Evolutionary conservation across 805 yeast species (phyloP).

Genomic region (Phaffomyces thermotolerans): DNA sequence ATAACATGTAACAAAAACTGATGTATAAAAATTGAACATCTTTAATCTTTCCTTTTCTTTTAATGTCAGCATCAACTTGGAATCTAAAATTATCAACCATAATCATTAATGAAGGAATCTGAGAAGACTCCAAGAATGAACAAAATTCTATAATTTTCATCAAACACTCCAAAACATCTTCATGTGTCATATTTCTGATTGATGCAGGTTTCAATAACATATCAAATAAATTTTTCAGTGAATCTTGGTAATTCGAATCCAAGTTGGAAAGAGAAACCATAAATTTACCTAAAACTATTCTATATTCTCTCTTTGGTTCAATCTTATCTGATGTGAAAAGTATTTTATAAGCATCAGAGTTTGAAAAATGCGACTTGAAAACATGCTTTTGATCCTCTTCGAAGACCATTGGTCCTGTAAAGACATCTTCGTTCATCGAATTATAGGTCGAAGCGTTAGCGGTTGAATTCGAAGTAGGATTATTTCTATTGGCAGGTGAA

Average conservation of each 20-base stretch:
- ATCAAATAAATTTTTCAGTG: constrained; percentile 9
- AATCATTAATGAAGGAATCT: constrained; percentile 11
- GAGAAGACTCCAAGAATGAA: constrained; percentile 4
- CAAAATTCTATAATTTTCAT: constrained; percentile 12
- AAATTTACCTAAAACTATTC: constrained; percentile 9
- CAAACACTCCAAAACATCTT: constrained; percentile 6
- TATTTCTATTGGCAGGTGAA: not conserved
- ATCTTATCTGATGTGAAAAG: constrained; percentile 5
- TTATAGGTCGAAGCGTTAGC: not conserved
- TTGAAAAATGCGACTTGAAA: constrained; percentile 3
- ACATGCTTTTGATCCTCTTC: not conserved
- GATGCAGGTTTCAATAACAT: constrained; percentile 2
- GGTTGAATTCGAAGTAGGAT: not conserved
- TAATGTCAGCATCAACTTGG: constrained; percentile 14
- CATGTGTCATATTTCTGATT: constrained; percentile 1
- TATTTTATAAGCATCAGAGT: constrained; percentile 11
- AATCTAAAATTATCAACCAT: constrained; percentile 17
- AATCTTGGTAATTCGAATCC: constrained; percentile 7
- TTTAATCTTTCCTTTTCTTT: constrained; percentile 14
- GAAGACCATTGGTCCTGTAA: not conserved
- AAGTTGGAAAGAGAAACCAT: constrained; percentile 11
- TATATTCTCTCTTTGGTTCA: constrained; percentile 5
- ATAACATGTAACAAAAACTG: constrained; percentile 15
- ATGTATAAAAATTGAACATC: constrained; percentile 16
- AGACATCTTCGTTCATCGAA: constrained; percentile 1